Base-by-base conservation (phyloP, 2,329 filamentous ascomycete species). In the Aureobasidium sp. region DNA sequence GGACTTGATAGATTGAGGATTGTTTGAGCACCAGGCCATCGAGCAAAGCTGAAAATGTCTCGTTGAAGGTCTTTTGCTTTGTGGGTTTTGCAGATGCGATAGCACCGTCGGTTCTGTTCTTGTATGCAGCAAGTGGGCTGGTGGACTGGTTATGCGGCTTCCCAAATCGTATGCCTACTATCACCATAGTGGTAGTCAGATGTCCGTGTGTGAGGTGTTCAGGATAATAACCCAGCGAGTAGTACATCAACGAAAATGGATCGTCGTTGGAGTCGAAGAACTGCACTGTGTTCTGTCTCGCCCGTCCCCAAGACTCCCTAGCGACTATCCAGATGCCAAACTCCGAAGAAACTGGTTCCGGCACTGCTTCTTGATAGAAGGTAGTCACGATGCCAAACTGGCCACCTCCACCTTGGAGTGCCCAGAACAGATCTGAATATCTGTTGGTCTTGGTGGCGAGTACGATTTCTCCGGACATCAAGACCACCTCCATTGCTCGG, bases 381-480 rank as follows among this genome's bases (percentile, higher is more conserved):
- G 60, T 73, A 64, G 77, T 75, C n/a, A 63, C 67, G 45, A 64
- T 66, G 8, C 64, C 64, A 35, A 64, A 66, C 68, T 82, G 83
- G 69, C 78, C 82, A n/a, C 78, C 78, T n/a, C 82, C 82, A 14
- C 64, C 64, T 64, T 80, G 79, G 6, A 85, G 74, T 0, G 78
- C 80, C 63, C 72, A 73, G 69, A 75, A 83, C 14, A 85, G 71
- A 61, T 84, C 81, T 0, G 75, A 65, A 47, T 65, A 61, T 61
- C 82, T 68, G 9, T 71, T 69, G 1, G 68, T 68, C 12, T 68
- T 66, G 24, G 75, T 79, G 5, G 77, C 81, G 8, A 75, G 77
- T 53, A 80, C 71, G 48, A 83, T 75, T 8, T 71, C 69, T 11
- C 80, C 78, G 63, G 79, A 75, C 39, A 79, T 77, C 1, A 78